Conservation (phyloP, 176 grass and related monocot genomes). For the Rhynchospora breviuscula region DNA sequence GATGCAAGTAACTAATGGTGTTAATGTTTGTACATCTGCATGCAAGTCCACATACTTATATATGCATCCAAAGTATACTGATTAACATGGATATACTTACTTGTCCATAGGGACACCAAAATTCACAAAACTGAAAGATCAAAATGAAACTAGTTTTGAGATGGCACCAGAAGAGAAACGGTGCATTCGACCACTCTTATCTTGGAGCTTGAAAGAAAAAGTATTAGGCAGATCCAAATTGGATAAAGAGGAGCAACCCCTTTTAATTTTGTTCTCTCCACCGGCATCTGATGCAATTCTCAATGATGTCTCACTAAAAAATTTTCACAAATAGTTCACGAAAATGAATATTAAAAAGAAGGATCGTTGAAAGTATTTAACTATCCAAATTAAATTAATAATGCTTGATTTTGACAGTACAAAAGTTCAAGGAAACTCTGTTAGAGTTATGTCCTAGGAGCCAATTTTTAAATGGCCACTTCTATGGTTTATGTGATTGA, state of each 20-base stretch:
- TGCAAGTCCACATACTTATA: not conserved
- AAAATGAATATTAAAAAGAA: not conserved
- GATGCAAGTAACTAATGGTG: conserved; percentile 58
- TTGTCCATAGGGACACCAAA: not conserved
- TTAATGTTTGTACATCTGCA: conserved; percentile 65
- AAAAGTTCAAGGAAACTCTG: not conserved
- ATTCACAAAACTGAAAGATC: not conserved
- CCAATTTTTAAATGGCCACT: no score
- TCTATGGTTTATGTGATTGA: no score
- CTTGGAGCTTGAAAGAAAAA: conserved; percentile 75
- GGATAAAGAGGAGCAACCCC: conserved; percentile 16
- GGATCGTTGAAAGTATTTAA: not conserved
- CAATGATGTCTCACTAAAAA: conserved; percentile 35
- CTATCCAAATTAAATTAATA: not conserved
- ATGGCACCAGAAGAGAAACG: conserved; percentile 56
- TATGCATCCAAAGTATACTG: not conserved
- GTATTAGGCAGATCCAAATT: conserved; percentile 7
- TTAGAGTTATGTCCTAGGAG: no score
- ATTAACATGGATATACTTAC: not conserved
- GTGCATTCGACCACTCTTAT: conserved; percentile 56
- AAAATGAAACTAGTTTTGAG: not conserved
- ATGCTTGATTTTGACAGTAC: not conserved
- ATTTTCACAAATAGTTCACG: conserved; percentile 2
- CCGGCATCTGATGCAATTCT: conserved; percentile 42
- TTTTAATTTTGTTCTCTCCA: conserved; percentile 17